Percentiles rank a stretch among this genome's conserved stretches.
These are phyloP conservation scores for Pseudonectria buxi DNA, from an alignment of 2,329 filamentous ascomycete genomes.

Conservation along the genomic window DNA sequence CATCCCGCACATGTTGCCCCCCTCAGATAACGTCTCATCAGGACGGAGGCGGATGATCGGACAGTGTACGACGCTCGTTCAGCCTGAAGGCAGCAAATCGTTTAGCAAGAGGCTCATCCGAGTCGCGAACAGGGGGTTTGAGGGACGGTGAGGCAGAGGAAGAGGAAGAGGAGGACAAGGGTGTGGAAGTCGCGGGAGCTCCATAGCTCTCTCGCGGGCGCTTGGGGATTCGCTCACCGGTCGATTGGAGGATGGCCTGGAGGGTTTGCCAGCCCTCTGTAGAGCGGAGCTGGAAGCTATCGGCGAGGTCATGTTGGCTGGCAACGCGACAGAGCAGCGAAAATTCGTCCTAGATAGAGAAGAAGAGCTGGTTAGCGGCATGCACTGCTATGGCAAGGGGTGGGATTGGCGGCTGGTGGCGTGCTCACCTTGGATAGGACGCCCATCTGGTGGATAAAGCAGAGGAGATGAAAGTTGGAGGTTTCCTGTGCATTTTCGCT, in stretches of 20 bases:
- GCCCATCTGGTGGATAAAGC: conserved; percentile 73
- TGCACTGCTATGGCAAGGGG: neutral
- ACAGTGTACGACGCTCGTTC: conserved; percentile 34
- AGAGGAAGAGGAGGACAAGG: conserved; percentile 20
- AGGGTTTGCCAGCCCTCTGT: conserved; percentile 92
- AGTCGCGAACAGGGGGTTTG: conserved; percentile 25
- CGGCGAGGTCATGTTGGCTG: conserved; percentile 69
- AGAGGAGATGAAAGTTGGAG: conserved; percentile 93
- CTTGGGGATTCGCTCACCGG: conserved; percentile 93
- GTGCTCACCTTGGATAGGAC: conserved; percentile 73
- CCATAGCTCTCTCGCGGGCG: conserved; percentile 43
- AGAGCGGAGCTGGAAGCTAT: conserved; percentile 76
- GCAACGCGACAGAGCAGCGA: conserved; percentile 79
- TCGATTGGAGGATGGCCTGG: conserved; percentile 87
- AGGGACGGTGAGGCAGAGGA: conserved; percentile 21
- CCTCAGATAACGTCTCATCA: conserved; percentile 9
- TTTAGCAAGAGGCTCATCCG: conserved; percentile 56
- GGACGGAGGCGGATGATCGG: conserved; percentile 16
- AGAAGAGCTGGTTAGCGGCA: conserved; percentile 4
- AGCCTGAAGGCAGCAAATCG: conserved; percentile 61
- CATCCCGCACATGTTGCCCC: neutral
- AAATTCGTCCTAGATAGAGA: conserved; percentile 69
- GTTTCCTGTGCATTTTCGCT: conserved; percentile 59
- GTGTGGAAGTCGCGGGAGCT: conserved; percentile 16
- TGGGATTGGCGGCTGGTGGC: neutral